These are phyloP conservation scores for Fusarium longipes DNA, from an alignment of 2,329 filamentous ascomycete genomes.

Conservation along the genomic window DNA sequence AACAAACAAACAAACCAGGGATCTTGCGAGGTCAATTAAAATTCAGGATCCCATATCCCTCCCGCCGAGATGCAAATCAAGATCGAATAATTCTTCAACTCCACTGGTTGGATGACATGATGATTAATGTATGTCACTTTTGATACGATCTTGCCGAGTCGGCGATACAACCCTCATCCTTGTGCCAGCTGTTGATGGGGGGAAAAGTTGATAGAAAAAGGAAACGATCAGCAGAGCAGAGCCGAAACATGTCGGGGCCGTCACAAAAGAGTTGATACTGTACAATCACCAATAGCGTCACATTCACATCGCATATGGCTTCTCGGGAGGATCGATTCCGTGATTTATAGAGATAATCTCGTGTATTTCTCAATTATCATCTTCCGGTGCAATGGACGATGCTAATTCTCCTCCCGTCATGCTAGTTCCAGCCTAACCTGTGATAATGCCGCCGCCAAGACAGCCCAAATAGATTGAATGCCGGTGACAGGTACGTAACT, in stretches of 20 bases:
- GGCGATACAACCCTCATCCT: conserved; percentile 6
- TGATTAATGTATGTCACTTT: background rate
- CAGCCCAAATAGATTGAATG: background rate
- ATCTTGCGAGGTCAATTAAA: background rate
- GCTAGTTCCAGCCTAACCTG: background rate
- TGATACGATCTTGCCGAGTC: conserved; percentile 18
- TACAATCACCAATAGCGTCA: no score
- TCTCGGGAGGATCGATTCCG: background rate
- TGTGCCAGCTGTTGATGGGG: conserved; percentile 2
- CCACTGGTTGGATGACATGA: background rate
- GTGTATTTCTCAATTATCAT: background rate
- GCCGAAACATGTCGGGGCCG: conserved; percentile 28
- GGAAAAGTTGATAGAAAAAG: background rate
- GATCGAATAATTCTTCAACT: background rate
- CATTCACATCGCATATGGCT: no score
- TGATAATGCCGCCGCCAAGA: conserved; percentile 9
- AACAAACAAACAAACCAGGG: background rate
- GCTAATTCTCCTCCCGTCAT: background rate
- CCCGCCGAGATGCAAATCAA: background rate
- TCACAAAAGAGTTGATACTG: no score
- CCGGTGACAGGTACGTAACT: background rate
- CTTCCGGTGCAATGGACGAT: background rate
- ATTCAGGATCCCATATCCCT: background rate
- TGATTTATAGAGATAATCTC: background rate
- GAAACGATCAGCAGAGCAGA: conserved; percentile 10